phyloP scores from a whole-genome alignment of 495 filamentous ascomycete species.

The Xylaria intraflava region DNA sequence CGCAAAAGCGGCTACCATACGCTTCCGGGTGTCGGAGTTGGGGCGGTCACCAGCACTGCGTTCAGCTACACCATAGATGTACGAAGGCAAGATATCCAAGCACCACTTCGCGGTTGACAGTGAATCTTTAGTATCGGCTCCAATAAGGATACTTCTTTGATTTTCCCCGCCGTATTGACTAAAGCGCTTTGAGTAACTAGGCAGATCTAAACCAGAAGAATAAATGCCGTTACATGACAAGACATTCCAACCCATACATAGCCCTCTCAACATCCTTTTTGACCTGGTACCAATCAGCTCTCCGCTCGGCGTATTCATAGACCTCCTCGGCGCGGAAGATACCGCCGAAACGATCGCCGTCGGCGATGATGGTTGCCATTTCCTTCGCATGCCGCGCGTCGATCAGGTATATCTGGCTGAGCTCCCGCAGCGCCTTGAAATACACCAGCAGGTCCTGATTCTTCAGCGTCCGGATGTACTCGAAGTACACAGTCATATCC shows the following conservation, averaged over 20 bases:
- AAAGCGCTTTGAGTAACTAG: not conserved
- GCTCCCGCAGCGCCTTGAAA: slow-evolving; percentile 85
- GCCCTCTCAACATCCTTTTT: slow-evolving; percentile 84
- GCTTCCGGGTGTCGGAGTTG: not conserved
- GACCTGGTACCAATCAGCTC: slow-evolving; percentile 91
- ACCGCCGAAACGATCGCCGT: slow-evolving; percentile 80
- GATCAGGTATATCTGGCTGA: slow-evolving; percentile 93
- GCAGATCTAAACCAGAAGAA: not conserved
- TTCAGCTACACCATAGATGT: not conserved
- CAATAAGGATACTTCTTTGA: not conserved
- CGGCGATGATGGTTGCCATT: slow-evolving; percentile 89
- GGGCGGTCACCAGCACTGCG: not conserved
- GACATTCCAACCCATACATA: slow-evolving; percentile 95
- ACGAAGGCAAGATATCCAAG: not conserved
- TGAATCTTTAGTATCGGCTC: not conserved
- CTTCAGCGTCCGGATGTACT: slow-evolving; percentile 71
- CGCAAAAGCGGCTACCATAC: not conserved
- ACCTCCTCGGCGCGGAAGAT: slow-evolving; percentile 95
- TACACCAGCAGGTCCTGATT: slow-evolving; percentile 81
- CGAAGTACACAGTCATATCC: slow-evolving; percentile 90
- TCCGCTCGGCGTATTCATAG: slow-evolving; percentile 89
- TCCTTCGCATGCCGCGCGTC: slow-evolving; percentile 85
- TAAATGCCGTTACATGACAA: slow-evolving; percentile 59
- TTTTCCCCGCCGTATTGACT: not conserved
- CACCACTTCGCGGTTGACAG: not conserved